phyloP scores from a whole-genome alignment of 2,329 filamentous ascomycete species.

The Biscogniauxia marginata region DNA sequence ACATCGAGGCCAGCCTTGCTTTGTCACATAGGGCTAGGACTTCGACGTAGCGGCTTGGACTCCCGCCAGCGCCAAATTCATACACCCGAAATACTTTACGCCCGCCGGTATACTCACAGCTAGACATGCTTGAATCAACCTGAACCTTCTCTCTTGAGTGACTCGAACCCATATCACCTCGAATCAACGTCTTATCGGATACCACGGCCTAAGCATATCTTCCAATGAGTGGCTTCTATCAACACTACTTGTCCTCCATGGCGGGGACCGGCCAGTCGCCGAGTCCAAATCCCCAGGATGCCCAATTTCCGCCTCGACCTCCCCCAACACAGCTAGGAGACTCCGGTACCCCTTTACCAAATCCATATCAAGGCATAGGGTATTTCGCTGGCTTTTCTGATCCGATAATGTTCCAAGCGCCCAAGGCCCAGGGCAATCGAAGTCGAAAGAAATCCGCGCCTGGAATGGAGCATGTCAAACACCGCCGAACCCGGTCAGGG shows the following conservation, averaged over 20 bases:
- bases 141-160: not conserved
- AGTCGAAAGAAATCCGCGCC: slow-evolving; percentile 51
- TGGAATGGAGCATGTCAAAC: slow-evolving; percentile 75
- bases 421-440: slow-evolving; percentile 44
- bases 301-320: slow-evolving; percentile 36
- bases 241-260: slow-evolving; percentile 54
- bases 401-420: slow-evolving; percentile 45
- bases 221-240: slow-evolving; percentile 57
- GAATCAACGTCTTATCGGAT: slow-evolving; percentile 5
- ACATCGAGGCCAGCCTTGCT: slow-evolving; percentile 7
- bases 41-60: not conserved
- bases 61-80: not conserved
- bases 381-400: slow-evolving; percentile 53
- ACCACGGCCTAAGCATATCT: slow-evolving; percentile 12
- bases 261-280: slow-evolving; percentile 41
- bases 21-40: not conserved
- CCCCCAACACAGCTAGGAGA: slow-evolving; percentile 31
- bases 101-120: not conserved
- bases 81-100: not conserved
- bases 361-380: slow-evolving; percentile 46
- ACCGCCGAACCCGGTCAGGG: slow-evolving; percentile 87
- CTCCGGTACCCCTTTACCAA: slow-evolving; percentile 35
- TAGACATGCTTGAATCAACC: not conserved
- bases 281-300: slow-evolving; percentile 39
- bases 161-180: slow-evolving; percentile 1